Evolutionary conservation across 495 filamentous ascomycete genomes (phyloP).

Genomic region (Parathielavia hyrcaniae): DNA sequence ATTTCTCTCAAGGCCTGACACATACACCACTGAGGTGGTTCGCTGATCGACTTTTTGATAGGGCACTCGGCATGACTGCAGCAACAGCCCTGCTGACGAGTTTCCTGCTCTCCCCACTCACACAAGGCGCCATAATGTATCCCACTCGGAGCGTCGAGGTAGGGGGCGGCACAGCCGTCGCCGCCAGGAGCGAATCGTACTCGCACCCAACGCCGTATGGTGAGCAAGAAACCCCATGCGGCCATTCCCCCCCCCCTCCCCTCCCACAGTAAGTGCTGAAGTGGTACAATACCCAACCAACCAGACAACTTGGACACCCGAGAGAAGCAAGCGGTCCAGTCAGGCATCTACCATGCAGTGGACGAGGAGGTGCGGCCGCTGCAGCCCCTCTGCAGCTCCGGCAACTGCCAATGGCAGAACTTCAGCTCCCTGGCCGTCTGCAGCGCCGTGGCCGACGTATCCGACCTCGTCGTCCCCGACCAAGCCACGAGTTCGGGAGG

Average conservation of each 20-base stretch:
- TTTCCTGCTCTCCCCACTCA: slow-evolving; percentile 41
- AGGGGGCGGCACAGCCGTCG: slow-evolving; percentile 14
- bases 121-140: slow-evolving; percentile 41
- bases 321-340: slow-evolving; percentile 39
- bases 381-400: slow-evolving; percentile 36
- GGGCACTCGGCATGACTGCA: slow-evolving; percentile 40
- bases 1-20: neutral
- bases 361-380: slow-evolving; percentile 16
- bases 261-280: neutral
- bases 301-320: slow-evolving; percentile 25
- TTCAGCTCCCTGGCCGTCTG: slow-evolving; percentile 47
- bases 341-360: slow-evolving; percentile 36
- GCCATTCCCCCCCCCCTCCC: neutral
- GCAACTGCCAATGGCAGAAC: slow-evolving; percentile 40
- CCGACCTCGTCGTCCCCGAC: slow-evolving; percentile 24
- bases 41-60: slow-evolving; percentile 9
- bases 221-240: slow-evolving; percentile 13
- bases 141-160: slow-evolving; percentile 16
- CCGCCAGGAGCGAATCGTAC: slow-evolving; percentile 24
- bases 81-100: slow-evolving; percentile 37
- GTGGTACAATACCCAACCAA: neutral
- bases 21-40: neutral
- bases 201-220: slow-evolving; percentile 16
- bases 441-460: slow-evolving; percentile 35
- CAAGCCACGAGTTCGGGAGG: neutral